phyloP scores from a whole-genome alignment of 1,284 basidiomycete species.

The Thelephora terrestris region DNA sequence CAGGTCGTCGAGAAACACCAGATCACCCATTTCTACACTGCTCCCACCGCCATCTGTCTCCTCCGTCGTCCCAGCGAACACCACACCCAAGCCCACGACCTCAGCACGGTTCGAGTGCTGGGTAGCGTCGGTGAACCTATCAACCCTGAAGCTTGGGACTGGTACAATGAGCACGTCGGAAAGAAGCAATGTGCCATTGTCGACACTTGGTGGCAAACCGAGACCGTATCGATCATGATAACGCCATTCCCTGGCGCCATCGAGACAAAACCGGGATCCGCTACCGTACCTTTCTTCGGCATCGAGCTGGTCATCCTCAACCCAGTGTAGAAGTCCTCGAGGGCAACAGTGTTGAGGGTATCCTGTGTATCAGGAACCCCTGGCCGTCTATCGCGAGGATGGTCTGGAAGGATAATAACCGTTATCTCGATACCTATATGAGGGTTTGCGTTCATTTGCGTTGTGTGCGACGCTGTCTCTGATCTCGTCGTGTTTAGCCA shows the following conservation, averaged over 20 bases:
- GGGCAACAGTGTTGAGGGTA: slow-evolving; percentile 86
- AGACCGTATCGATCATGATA: slow-evolving; percentile 93
- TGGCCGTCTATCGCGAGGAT: slow-evolving; percentile 98
- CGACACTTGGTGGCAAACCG: slow-evolving; percentile 97
- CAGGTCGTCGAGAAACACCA: slow-evolving; percentile 89
- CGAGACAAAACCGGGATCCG: slow-evolving; percentile 92
- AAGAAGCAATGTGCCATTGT: slow-evolving; percentile 87
- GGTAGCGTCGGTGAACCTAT: slow-evolving; percentile 97
- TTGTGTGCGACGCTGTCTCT: slow-evolving; percentile 5
- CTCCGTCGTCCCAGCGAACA: slow-evolving; percentile 84
- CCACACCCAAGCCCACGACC: slow-evolving; percentile 80
- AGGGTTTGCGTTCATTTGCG: slow-evolving; percentile 29
- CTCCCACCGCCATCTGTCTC: slow-evolving; percentile 89
- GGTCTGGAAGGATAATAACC: slow-evolving; percentile 84
- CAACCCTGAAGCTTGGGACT: slow-evolving; percentile 98
- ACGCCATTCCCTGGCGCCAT: slow-evolving; percentile 95
- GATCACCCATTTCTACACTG: slow-evolving; percentile 91
- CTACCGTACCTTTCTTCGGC: slow-evolving; percentile 97
- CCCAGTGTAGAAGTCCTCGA: slow-evolving; percentile 58
- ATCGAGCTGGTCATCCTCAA: slow-evolving; percentile 87
- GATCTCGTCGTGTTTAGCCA: slow-evolving; percentile 29
- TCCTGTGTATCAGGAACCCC: slow-evolving; percentile 77
- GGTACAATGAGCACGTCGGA: slow-evolving; percentile 96
- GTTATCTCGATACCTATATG: slow-evolving; percentile 86
- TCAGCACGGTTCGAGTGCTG: slow-evolving; percentile 78